Conservation (phyloP, 352 stramenopile genomes). For the Phytophthora idaei region DNA sequence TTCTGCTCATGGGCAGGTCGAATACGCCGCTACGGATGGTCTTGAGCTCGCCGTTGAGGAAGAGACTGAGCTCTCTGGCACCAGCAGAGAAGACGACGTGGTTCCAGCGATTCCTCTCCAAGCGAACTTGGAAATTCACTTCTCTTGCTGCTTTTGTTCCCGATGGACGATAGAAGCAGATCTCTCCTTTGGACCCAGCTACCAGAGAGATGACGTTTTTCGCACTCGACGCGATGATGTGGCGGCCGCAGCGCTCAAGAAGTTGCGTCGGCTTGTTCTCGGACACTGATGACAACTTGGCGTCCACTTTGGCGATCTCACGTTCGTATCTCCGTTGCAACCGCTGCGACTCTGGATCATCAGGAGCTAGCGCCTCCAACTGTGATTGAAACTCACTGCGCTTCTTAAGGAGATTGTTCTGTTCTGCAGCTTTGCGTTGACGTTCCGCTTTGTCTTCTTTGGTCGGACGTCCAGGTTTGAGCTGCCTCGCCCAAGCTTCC, state of each 20-base stretch:
- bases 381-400: conserved; percentile 46
- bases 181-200: conserved; percentile 32
- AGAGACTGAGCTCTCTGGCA: conserved; percentile 52
- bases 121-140: conserved; percentile 49
- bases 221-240: conserved; percentile 65
- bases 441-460: conserved; percentile 31
- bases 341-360: conserved; percentile 32
- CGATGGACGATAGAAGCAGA: conserved; percentile 48
- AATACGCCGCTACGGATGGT: conserved; percentile 55
- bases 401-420: conserved; percentile 70
- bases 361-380: conserved; percentile 30
- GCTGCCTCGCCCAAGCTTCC: conserved; percentile 42
- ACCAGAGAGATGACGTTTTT: conserved; percentile 61
- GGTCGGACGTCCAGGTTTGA: conserved; percentile 13
- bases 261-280: conserved; percentile 56
- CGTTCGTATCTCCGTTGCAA: conserved; percentile 58
- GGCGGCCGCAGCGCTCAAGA: conserved; percentile 54
- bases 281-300: conserved; percentile 56
- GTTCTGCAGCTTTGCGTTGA: conserved; percentile 50
- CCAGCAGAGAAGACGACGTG: conserved; percentile 64
- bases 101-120: conserved; percentile 61
- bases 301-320: conserved; percentile 63
- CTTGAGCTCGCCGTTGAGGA: conserved; percentile 54
- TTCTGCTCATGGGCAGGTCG: conserved; percentile 52
- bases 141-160: conserved; percentile 37